Conservation (phyloP, 2,329 filamentous ascomycete genomes). For the Orbilia brochopaga region DNA sequence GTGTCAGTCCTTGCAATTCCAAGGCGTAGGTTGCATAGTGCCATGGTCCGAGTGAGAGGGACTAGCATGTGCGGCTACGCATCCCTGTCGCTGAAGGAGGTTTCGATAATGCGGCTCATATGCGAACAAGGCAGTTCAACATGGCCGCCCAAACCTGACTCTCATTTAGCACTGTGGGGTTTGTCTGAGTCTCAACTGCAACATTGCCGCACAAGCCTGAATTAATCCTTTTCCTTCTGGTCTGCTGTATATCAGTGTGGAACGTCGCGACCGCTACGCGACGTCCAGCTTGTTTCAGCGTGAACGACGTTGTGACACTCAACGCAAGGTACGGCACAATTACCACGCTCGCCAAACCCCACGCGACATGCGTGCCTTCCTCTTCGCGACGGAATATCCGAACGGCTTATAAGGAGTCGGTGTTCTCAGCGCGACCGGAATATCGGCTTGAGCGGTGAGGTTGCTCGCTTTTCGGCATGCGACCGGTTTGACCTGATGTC, state of each 20-base stretch:
- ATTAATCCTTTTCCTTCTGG: background rate
- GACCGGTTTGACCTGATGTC: no score
- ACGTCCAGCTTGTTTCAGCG: background rate
- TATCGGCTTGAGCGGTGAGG: no score
- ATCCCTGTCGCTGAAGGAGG: no score
- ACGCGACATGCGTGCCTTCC: background rate
- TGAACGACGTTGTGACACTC: background rate
- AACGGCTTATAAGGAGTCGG: background rate
- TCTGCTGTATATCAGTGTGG: background rate
- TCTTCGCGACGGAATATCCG: background rate
- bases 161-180: background rate
- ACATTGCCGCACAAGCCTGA: background rate
- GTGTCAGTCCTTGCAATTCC: no score
- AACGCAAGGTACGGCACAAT: background rate
- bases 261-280: background rate
- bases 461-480: no score
- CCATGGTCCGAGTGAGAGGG: no score
- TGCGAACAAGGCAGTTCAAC: no score
- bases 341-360: background rate
- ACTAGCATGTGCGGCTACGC: no score
- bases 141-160: no score
- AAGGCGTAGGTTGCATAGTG: no score
- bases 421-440: no score
- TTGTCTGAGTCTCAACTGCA: background rate
- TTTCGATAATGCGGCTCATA: no score